phyloP scores from a whole-genome alignment of 2,329 filamentous ascomycete genomes.

The Colletotrichum limetticola region DNA sequence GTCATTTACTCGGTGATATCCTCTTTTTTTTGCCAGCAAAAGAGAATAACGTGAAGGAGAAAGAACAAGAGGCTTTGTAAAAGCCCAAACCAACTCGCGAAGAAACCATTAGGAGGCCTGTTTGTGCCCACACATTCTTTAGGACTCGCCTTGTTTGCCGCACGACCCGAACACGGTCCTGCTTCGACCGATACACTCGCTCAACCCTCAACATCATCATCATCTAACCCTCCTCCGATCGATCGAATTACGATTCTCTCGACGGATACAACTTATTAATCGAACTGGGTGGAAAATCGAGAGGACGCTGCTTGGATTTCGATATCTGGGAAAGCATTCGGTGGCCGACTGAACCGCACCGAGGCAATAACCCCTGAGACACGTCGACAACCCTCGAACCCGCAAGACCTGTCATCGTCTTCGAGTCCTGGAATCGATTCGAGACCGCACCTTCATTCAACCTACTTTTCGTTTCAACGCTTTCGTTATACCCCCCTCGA shows the following conservation, averaged over 20 bases:
- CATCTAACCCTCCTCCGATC: conserved; percentile 13
- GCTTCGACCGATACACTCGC: conserved; percentile 27
- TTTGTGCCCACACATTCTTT: conserved; percentile 31
- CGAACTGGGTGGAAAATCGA: conserved; percentile 3
- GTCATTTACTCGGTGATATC: conserved; percentile 31
- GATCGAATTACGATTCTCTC: conserved; percentile 6
- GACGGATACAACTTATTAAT: conserved; percentile 9
- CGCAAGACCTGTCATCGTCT: conserved; percentile 4
- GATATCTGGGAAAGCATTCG: conserved; percentile 1
- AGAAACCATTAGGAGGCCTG: conserved; percentile 5
- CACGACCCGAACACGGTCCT: conserved; percentile 21
- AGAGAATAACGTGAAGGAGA: not conserved
- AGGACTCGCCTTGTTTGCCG: conserved; percentile 27
- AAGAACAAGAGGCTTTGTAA: not conserved
- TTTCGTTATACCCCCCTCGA: conserved; percentile 18
- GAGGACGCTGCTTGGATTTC: not conserved
- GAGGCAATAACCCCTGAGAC: not conserved
- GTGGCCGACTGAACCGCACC: conserved; percentile 3
- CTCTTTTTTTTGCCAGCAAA: conserved; percentile 24
- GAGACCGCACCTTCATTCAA: conserved; percentile 8
- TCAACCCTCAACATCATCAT: conserved; percentile 2
- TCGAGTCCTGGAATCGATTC: conserved; percentile 18
- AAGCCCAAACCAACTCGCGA: not conserved
- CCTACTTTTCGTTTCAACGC: not conserved
- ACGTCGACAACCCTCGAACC: conserved; percentile 1